Evolutionary conservation across 768 basidiomycete species (phyloP).

Genomic region (Leccinum subtestaceum): DNA sequence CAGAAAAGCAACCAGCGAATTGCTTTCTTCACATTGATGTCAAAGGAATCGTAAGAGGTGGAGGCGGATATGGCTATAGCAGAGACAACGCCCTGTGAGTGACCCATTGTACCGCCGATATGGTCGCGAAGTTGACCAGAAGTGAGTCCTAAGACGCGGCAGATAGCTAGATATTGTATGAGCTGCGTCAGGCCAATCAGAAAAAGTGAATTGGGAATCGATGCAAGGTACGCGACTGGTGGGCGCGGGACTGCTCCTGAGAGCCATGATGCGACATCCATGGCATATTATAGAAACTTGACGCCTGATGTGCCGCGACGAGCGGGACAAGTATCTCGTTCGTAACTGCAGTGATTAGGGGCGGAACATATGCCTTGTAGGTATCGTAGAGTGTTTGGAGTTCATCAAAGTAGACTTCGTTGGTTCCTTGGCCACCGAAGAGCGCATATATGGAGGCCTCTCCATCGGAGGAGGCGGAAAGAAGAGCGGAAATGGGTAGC

Average conservation of each 20-base stretch:
- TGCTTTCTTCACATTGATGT: slow-evolving; percentile 75
- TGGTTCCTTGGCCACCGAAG: slow-evolving; percentile 97
- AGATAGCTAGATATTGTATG: no score
- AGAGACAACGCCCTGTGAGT: slow-evolving; percentile 95
- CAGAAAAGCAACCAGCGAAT: slow-evolving; percentile 94
- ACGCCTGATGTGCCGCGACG: slow-evolving; percentile 50
- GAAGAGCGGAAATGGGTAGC: no score
- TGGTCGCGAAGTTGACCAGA: slow-evolving; percentile 77
- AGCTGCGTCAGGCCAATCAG: background rate
- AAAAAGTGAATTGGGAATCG: no score
- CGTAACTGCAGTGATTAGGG: slow-evolving; percentile 66
- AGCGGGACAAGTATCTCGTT: slow-evolving; percentile 69
- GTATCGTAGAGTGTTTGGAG: slow-evolving; percentile 87
- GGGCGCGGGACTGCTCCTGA: no score
- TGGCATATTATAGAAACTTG: slow-evolving; percentile 55
- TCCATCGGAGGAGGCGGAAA: no score
- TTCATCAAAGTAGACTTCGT: slow-evolving; percentile 98
- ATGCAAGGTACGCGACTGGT: no score
- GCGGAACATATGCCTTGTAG: slow-evolving; percentile 81
- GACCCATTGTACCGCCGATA: slow-evolving; percentile 87
- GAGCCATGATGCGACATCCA: no score
- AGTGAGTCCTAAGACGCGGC: slow-evolving; percentile 48
- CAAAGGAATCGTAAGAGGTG: slow-evolving; percentile 68
- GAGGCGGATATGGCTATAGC: slow-evolving; percentile 87
- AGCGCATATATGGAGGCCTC: slow-evolving; percentile 72